Percentiles rank a stretch among this genome's conserved stretches.
phyloP scores from a whole-genome alignment of 176 grass and related monocot species.

The Bothriochloa decipiens region DNA sequence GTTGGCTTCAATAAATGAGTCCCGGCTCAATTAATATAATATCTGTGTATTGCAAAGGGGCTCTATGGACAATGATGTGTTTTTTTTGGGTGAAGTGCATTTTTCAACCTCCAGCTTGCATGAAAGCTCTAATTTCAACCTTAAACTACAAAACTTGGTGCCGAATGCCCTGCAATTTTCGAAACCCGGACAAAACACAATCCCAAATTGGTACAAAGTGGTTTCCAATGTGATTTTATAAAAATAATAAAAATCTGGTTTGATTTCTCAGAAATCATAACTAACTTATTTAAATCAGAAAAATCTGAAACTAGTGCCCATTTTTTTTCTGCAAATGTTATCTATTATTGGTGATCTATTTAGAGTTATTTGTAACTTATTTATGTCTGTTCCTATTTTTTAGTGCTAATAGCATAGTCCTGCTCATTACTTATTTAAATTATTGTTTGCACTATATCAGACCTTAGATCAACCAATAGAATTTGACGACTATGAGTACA shows the following conservation, averaged over 20 bases:
- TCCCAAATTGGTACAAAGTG: background rate
- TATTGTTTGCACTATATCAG: background rate
- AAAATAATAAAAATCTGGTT: background rate
- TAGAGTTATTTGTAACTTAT: background rate
- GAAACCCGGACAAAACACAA: background rate
- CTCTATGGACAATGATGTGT: background rate
- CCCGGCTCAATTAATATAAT: background rate
- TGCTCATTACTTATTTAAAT: background rate
- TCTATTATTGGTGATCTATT: background rate
- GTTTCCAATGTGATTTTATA: background rate
- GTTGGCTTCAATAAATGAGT: background rate
- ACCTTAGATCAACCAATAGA: background rate
- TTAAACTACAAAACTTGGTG: background rate
- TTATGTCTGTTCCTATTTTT: background rate
- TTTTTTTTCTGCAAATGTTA: background rate
- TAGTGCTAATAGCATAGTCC: background rate
- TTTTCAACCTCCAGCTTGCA: background rate
- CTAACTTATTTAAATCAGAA: background rate
- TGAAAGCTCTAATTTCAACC: background rate
- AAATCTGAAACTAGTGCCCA: background rate
- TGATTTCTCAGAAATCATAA: background rate
- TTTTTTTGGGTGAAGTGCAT: background rate
- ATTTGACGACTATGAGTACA: background rate
- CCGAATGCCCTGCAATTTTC: background rate
- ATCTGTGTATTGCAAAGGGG: constrained; percentile 17